A percentile compares a stretch with the other conserved stretches of the same genome.
phyloP scores from a whole-genome alignment of 805 yeast genomes.

The Metahyphopichia silvanorum region DNA sequence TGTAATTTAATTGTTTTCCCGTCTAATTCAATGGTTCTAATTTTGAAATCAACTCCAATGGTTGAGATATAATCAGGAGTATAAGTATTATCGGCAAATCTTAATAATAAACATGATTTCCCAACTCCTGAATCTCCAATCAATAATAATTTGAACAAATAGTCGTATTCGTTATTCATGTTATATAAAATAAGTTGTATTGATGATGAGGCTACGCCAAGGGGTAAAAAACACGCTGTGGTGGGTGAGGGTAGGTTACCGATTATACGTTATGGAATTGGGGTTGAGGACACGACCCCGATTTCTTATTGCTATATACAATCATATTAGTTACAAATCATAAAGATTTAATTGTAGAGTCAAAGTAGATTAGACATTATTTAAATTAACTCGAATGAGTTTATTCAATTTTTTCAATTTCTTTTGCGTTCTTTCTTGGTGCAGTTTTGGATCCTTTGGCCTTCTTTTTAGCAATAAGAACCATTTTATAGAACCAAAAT shows the following conservation, averaged over 20 bases:
- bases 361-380: too few relatives aligned
- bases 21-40: constrained; percentile 87
- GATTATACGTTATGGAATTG: too few relatives aligned
- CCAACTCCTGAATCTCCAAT: constrained; percentile 99
- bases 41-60: constrained; percentile 94
- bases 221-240: too few relatives aligned
- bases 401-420: constrained; percentile 1
- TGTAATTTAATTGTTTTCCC: constrained; percentile 97
- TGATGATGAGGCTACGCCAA: too few relatives aligned
- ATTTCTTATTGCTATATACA: too few relatives aligned
- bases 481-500: constrained; percentile 88
- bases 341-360: too few relatives aligned
- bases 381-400: too few relatives aligned
- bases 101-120: constrained; percentile 87
- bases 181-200: too few relatives aligned
- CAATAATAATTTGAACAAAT: constrained; percentile 87
- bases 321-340: too few relatives aligned
- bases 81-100: constrained; percentile 97
- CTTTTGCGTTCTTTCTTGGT: neutral
- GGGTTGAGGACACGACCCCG: too few relatives aligned
- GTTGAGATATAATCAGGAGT: constrained; percentile 96
- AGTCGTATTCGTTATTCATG: constrained; percentile 96
- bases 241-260: too few relatives aligned
- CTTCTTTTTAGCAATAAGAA: constrained; percentile 64
- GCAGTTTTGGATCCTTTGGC: constrained; percentile 1